Evolutionary conservation across 1,139 yeast genomes (phyloP), one percentile per base, ranked within the genome.

Genomic region (Suhomyces terraborum): DNA sequence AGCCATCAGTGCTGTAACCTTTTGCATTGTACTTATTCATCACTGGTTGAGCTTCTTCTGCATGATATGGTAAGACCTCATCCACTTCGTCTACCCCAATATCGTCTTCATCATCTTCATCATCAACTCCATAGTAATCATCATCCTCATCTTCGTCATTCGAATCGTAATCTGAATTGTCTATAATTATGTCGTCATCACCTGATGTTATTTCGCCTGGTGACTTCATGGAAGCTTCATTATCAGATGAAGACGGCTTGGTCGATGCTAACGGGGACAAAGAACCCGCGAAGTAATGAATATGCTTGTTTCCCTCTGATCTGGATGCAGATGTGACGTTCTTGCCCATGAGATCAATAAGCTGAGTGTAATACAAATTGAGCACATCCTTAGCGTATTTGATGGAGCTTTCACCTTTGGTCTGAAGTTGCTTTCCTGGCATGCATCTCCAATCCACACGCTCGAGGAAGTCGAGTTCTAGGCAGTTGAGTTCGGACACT

Each of bases 381-480:
- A 84, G 61, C 6, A 83, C 79, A 42, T 67, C 69, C 42, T 68
- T 67, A 21, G 70, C 68, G 49, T 62, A 66, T 36, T 55, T 59
- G 30, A 71, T 69, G 30, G 54, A 35, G 30, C 43, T 38, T 12
- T 41, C 33, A 20, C 51, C 51, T 19, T 46, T 39, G 8, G 45
- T 40, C 27, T 43, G 56, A n/a, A 54, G 48, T 22, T 56, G 66
- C 46, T 66, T 69, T 8, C 70, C 66, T 0, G 78, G 77, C 21
- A 73, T 61, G 40, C 75, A 67, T 43, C 66, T 72, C 80, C 94
- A 93, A 48, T 83, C 82, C 9, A 93, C 93, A 49, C 93, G 70
- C 36, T 79, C 79, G 40, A 93, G 73, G 55, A 93, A 89, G 62
- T 93, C 98, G 42, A 86, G 81, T 59, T 93, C 98, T 35, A 93